These are phyloP conservation scores for Stagonosporopsis chrysanthemi DNA, from an alignment of 2,329 filamentous ascomycete genomes.

Conservation along the genomic window DNA sequence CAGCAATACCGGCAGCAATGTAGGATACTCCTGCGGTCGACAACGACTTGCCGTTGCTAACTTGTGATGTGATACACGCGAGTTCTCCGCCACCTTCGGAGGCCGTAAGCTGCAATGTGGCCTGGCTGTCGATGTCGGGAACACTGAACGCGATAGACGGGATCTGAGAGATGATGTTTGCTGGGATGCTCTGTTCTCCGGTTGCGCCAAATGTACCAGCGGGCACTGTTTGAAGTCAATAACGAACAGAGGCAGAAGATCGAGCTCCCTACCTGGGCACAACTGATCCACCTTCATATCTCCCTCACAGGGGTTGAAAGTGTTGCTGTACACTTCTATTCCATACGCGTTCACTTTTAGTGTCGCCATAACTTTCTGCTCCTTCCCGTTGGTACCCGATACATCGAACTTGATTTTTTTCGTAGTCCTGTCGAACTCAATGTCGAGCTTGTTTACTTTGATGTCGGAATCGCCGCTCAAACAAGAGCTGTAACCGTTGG, in stretches of 20 bases:
- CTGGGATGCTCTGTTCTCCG: conserved; percentile 75
- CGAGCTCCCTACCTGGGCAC: conserved; percentile 74
- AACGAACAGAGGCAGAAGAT: background rate
- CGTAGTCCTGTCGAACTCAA: conserved; percentile 78
- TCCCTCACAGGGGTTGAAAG: conserved; percentile 81
- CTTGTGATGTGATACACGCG: conserved; percentile 81
- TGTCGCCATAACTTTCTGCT: conserved; percentile 80
- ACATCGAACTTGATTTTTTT: conserved; percentile 82
- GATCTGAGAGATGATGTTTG: conserved; percentile 74
- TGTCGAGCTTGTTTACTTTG: conserved; percentile 75
- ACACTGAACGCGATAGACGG: conserved; percentile 89
- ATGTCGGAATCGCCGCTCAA: conserved; percentile 64
- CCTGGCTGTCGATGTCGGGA: conserved; percentile 87
- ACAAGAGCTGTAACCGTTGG: conserved; percentile 81
- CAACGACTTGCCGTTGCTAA: conserved; percentile 88
- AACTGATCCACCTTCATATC: conserved; percentile 73
- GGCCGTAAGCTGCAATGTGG: conserved; percentile 76
- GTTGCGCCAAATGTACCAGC: conserved; percentile 74
- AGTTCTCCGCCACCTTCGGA: conserved; percentile 68
- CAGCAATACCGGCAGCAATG: conserved; percentile 82
- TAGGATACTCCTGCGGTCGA: conserved; percentile 80
- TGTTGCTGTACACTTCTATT: conserved; percentile 76
- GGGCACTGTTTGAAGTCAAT: conserved; percentile 65
- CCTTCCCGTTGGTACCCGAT: conserved; percentile 73
- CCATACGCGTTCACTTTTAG: conserved; percentile 87